phyloP scores from a whole-genome alignment of 1,139 yeast genomes.

The Candida gigantensis region DNA sequence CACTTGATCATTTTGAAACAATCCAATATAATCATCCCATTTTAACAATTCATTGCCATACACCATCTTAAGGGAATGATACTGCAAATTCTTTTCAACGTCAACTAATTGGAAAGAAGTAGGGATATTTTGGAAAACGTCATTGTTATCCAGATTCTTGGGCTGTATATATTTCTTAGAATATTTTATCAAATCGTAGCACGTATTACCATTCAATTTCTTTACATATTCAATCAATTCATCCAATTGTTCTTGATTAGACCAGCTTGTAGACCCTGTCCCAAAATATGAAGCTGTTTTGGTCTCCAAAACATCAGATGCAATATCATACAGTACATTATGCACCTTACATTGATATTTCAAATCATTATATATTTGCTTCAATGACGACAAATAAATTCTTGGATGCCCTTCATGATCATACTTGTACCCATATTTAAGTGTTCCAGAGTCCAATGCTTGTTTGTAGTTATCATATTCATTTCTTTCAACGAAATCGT shows the following conservation, averaged over 20 bases:
- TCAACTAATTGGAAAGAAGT: slow-evolving; percentile 34
- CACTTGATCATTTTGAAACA: slow-evolving; percentile 11
- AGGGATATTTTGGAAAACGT: slow-evolving; percentile 18
- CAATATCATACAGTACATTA: slow-evolving; percentile 16
- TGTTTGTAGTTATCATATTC: slow-evolving; percentile 11
- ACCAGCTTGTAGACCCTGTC: slow-evolving; percentile 29
- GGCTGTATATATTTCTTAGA: slow-evolving; percentile 13
- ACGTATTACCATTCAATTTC: slow-evolving; percentile 23
- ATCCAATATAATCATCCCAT: slow-evolving; percentile 20
- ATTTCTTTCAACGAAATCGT: slow-evolving; percentile 41
- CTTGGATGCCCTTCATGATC: slow-evolving; percentile 15
- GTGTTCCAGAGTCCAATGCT: slow-evolving; percentile 3
- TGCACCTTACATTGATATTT: slow-evolving; percentile 52
- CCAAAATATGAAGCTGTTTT: slow-evolving; percentile 16
- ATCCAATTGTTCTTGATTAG: slow-evolving; percentile 32
- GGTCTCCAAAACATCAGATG: slow-evolving; percentile 20
- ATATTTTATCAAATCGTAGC: slow-evolving; percentile 17
- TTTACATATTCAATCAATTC: slow-evolving; percentile 34
- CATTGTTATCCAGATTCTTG: not conserved
- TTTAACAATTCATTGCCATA: slow-evolving; percentile 21
- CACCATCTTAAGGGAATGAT: slow-evolving; percentile 11
- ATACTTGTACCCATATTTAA: slow-evolving; percentile 16
- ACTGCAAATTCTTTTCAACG: slow-evolving; percentile 16
- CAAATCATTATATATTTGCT: slow-evolving; percentile 64
- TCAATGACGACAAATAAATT: slow-evolving; percentile 57